Evolutionary conservation across 148 eudicot genomes (phyloP).

Genomic region (Beta vulgaris): DNA sequence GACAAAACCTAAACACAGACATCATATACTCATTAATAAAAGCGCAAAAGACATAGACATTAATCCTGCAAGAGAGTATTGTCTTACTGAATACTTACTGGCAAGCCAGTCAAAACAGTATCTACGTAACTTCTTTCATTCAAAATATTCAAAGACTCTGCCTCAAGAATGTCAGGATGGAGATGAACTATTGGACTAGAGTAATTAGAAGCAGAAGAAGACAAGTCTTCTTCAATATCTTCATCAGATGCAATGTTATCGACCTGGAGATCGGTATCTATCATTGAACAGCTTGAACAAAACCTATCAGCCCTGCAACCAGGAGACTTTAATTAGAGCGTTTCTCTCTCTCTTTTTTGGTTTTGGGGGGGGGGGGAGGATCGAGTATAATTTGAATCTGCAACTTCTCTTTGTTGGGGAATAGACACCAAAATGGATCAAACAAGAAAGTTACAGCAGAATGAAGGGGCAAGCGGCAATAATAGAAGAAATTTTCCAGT

Average conservation of each 20-base stretch:
- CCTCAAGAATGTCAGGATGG: conserved; percentile 51
- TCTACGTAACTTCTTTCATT: conserved; percentile 53
- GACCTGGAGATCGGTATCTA: conserved; percentile 47
- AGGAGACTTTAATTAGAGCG: background rate
- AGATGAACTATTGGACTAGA: conserved; percentile 49
- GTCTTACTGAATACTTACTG: conserved; percentile 40
- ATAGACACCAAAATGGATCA: background rate
- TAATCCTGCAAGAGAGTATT: background rate
- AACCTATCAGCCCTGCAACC: conserved; percentile 53
- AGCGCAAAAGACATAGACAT: background rate
- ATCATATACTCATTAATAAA: background rate
- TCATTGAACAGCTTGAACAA: conserved; percentile 58
- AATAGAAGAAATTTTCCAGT: background rate
- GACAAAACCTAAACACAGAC: conserved; percentile 54
- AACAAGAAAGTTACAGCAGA: background rate
- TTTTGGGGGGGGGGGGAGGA: too few species aligned
- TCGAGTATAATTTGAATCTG: background rate
- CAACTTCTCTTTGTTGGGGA: conserved; percentile 1
- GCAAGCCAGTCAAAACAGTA: conserved; percentile 69
- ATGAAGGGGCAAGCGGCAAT: too few species aligned
- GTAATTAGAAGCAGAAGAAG: conserved; percentile 43
- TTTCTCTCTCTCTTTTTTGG: background rate
- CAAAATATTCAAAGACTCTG: conserved; percentile 56
- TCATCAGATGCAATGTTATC: conserved; percentile 42
- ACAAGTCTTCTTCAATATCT: conserved; percentile 47